These are phyloP conservation scores for Arabidopsis arenosa DNA, from an alignment of 345 rosid species.

Conservation along the genomic window DNA sequence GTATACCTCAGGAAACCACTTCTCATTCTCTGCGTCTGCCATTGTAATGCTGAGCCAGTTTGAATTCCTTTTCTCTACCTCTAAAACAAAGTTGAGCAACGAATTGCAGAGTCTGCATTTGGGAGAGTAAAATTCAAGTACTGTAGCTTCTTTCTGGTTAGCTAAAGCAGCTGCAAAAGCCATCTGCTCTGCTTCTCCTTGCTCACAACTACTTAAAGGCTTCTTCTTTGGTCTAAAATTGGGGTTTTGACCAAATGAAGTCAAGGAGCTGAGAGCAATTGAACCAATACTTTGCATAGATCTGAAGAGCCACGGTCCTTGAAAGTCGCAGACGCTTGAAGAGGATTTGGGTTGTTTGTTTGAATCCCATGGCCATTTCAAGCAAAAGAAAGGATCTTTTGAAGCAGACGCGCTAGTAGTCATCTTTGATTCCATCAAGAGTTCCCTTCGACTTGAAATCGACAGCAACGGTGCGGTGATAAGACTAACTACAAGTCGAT, in stretches of 20 bases:
- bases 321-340: slow-evolving; percentile 55
- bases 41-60: slow-evolving; percentile 79
- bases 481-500: slow-evolving; percentile 1
- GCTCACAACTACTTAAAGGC: slow-evolving; percentile 59
- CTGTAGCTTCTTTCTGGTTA: slow-evolving; percentile 75
- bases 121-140: slow-evolving; percentile 90
- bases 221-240: slow-evolving; percentile 37
- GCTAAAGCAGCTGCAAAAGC: slow-evolving; percentile 86
- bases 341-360: slow-evolving; percentile 46
- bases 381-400: slow-evolving; percentile 60
- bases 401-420: slow-evolving; percentile 37
- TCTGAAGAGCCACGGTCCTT: slow-evolving; percentile 77
- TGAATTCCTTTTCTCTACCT: slow-evolving; percentile 73
- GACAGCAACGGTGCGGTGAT: neutral
- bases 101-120: slow-evolving; percentile 90
- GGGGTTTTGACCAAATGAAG: slow-evolving; percentile 33
- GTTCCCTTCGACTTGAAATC: neutral
- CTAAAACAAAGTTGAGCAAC: slow-evolving; percentile 63
- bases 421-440: slow-evolving; percentile 41
- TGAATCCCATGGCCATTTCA: slow-evolving; percentile 84
- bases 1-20: slow-evolving; percentile 93
- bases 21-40: slow-evolving; percentile 95
- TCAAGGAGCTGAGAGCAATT: slow-evolving; percentile 58
- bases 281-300: slow-evolving; percentile 72
- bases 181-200: slow-evolving; percentile 89